Evolutionary conservation across 805 yeast genomes (phyloP), one percentile per base, ranked within the genome.

Genomic region (Lachancea fermentati): DNA sequence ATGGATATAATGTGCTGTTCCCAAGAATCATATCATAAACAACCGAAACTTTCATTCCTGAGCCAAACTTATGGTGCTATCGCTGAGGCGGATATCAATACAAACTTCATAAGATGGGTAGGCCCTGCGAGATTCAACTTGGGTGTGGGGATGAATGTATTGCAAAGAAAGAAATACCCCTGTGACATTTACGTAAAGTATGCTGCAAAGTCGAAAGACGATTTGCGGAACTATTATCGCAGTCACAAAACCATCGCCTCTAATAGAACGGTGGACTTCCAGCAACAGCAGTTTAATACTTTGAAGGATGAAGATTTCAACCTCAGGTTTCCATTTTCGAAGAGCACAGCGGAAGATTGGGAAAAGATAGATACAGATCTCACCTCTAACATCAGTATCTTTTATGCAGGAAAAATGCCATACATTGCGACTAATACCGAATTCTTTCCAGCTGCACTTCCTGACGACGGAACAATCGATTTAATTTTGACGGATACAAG

Each of bases 361-460:
- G 76, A 70, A 30, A 60, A 67, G 46, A 52, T 81, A 4, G 76
- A 79, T 34, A 59, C 68, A 11, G 62, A 65, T 1, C 47, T 72
- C 1, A 64, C 84, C 1, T 57, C 70, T 13, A 74, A 79, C 37
- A 57, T 86, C 37, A 78, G 77, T 35, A 75, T 88, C 18, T 85
- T 91, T 49, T 93, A 91, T 57, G 83, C 85, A 2, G 97, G 97
- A 2, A 85, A 88, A 46, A 82, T 91, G 91, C 97, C 97, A 4
- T 85, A 80, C 62, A 73, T 93, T 56, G 78, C 96, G 4, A 72
- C 78, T 25, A 93, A 83, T 50, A 78, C 81, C 1, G 81, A 82
- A 52, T 86, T 91, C 54, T 93, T 93, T 65, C 98, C 98, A 1
- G 95, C 94, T 1, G 89, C 96, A 0, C 69, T 86, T 39, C 96